Evolutionary conservation across 768 basidiomycete species (phyloP).

Genomic region (Boletus barrowsii): DNA sequence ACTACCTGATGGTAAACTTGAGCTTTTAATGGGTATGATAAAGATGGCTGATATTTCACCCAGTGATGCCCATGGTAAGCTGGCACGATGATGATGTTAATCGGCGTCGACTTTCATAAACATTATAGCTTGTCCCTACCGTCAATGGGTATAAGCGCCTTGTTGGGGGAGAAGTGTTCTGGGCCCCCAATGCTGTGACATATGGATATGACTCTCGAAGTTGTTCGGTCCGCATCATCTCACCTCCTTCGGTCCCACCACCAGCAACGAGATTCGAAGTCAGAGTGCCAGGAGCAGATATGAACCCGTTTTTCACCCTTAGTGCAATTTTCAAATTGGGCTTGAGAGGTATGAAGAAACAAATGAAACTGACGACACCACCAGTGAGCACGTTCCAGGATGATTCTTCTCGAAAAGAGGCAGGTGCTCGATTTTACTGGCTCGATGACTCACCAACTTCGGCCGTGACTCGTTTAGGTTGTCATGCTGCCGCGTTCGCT

Average conservation of each 20-base stretch:
- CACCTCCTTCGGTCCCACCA: constrained; percentile 81
- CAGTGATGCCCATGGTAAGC: constrained; percentile 80
- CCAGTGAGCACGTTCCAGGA: constrained; percentile 49
- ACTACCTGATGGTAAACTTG: constrained; percentile 72
- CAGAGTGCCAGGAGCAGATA: constrained; percentile 94
- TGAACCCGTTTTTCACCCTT: constrained; percentile 90
- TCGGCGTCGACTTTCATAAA: background rate
- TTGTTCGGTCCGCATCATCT: constrained; percentile 88
- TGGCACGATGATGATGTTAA: no score
- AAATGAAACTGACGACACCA: constrained; percentile 60
- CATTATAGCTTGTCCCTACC: constrained; percentile 70
- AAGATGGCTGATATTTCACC: background rate
- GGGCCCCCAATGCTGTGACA: constrained; percentile 90
- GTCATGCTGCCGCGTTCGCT: constrained; percentile 77
- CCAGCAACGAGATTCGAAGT: constrained; percentile 89
- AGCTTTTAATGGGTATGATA: background rate
- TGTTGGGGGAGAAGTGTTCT: constrained; percentile 89
- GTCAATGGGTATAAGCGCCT: constrained; percentile 98
- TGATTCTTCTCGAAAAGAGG: constrained; percentile 51
- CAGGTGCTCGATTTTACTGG: constrained; percentile 40
- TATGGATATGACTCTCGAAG: constrained; percentile 96
- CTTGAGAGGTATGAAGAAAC: constrained; percentile 81
- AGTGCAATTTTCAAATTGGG: constrained; percentile 87
- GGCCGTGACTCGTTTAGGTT: constrained; percentile 39
- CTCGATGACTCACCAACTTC: background rate